A percentile compares a stretch with the other conserved stretches of the same genome.
Evolutionary conservation across 2,329 filamentous ascomycete genomes (phyloP).

Genomic region (Waltergamsia citrina): DNA sequence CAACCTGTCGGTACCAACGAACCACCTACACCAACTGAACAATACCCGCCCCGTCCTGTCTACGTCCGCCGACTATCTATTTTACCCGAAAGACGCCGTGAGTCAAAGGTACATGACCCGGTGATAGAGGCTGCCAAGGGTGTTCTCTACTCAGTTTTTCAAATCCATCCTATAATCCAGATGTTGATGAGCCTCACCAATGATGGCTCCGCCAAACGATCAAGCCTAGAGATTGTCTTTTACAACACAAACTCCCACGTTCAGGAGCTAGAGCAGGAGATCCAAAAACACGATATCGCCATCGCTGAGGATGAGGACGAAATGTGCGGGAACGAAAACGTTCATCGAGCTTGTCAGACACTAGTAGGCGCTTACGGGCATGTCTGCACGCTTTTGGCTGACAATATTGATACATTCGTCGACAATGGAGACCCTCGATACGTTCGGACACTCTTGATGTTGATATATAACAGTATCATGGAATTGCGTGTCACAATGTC

Average conservation of each 20-base stretch:
- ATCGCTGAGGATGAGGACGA: constrained; percentile 36
- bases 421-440: constrained; percentile 58
- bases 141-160: constrained; percentile 57
- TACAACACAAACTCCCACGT: constrained; percentile 60
- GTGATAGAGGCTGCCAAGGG: constrained; percentile 57
- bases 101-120: constrained; percentile 51
- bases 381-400: constrained; percentile 50
- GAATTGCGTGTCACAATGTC: constrained; percentile 49
- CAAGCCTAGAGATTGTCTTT: constrained; percentile 57
- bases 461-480: constrained; percentile 59
- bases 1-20: constrained; percentile 34
- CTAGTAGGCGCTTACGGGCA: constrained; percentile 57
- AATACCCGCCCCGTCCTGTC: constrained; percentile 46
- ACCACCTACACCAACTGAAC: constrained; percentile 51
- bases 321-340: constrained; percentile 49
- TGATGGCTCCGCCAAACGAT: constrained; percentile 50
- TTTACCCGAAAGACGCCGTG: constrained; percentile 51
- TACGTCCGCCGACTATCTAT: constrained; percentile 56
- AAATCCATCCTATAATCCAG: constrained; percentile 60
- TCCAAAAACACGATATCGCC: constrained; percentile 48
- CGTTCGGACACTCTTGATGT: constrained; percentile 53
- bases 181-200: constrained; percentile 53
- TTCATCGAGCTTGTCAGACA: constrained; percentile 53
- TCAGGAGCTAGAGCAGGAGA: constrained; percentile 54
- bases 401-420: constrained; percentile 55